Conservation (phyloP, 2,329 filamentous ascomycete genomes). For the Hysterium pulicare region DNA sequence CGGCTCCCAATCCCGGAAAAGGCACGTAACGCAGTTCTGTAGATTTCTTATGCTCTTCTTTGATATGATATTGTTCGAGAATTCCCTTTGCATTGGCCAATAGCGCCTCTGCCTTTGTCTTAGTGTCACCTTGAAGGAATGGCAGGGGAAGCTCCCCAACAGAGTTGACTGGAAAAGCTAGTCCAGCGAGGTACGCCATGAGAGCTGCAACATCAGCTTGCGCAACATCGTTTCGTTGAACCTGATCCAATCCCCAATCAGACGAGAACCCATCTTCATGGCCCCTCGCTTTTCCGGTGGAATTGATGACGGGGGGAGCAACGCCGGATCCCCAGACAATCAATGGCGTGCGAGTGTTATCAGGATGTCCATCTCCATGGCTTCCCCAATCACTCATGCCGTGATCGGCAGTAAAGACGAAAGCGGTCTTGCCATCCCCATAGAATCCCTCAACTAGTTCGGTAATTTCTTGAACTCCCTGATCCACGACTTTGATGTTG, state of each 20-base stretch:
- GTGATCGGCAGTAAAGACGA: conserved; percentile 95
- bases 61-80: conserved; percentile 93
- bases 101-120: conserved; percentile 79
- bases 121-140: conserved; percentile 68
- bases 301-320: conserved; percentile 63
- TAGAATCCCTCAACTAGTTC: conserved; percentile 84
- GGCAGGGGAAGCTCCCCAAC: conserved; percentile 87
- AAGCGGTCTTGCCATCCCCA: conserved; percentile 76
- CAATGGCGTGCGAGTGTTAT: conserved; percentile 92
- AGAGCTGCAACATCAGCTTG: conserved; percentile 93
- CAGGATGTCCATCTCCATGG: conserved; percentile 94
- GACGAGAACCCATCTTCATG: conserved; percentile 85
- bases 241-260: conserved; percentile 78
- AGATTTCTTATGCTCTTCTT: conserved; percentile 78
- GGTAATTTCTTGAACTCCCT: conserved; percentile 81
- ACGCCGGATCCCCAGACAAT: conserved; percentile 93
- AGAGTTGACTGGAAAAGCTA: conserved; percentile 92
- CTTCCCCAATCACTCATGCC: conserved; percentile 99
- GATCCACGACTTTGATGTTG: conserved; percentile 91
- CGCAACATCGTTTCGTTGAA: conserved; percentile 84
- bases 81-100: conserved; percentile 83
- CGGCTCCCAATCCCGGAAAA: conserved; percentile 66
- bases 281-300: conserved; percentile 63
- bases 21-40: conserved; percentile 75
- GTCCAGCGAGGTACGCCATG: conserved; percentile 87